These are phyloP conservation scores for Cladosporium oxysporum DNA, from an alignment of 2,329 filamentous ascomycete genomes.

Conservation along the genomic window DNA sequence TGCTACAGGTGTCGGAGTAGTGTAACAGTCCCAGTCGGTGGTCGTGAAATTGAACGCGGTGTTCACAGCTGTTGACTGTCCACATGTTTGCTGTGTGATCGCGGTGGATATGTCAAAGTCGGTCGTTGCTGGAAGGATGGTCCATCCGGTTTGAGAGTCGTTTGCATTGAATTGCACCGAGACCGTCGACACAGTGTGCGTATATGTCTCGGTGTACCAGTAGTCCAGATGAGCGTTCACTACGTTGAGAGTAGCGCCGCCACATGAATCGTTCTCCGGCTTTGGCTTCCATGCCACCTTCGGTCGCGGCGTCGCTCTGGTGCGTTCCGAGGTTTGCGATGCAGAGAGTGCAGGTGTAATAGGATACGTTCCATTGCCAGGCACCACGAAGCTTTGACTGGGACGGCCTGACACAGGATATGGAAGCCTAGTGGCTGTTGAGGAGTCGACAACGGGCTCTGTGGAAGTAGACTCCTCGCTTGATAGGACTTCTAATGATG, in stretches of 20 bases:
- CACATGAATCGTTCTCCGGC: constrained; percentile 27
- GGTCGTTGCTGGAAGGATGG: constrained; percentile 33
- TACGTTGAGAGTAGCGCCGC: constrained; percentile 39
- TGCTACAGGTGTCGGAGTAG: constrained; percentile 34
- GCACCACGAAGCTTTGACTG: background rate
- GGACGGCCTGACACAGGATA: constrained; percentile 10
- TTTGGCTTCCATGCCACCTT: background rate
- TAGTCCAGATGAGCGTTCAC: constrained; percentile 38
- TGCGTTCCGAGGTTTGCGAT: background rate
- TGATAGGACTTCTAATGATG: background rate
- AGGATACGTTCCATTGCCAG: background rate
- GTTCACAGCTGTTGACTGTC: constrained; percentile 26
- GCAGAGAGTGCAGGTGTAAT: constrained; percentile 3
- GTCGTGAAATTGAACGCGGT: constrained; percentile 22
- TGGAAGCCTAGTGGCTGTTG: constrained; percentile 8
- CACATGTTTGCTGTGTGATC: constrained; percentile 31
- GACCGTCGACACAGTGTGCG: constrained; percentile 37
- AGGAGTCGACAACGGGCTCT: background rate
- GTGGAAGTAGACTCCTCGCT: background rate
- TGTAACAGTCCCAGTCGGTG: constrained; percentile 28
- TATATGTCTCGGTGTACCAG: constrained; percentile 38
- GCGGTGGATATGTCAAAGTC: constrained; percentile 37
- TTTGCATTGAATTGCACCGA: constrained; percentile 32
- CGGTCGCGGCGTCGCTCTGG: background rate
- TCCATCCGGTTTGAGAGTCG: constrained; percentile 35